A percentile compares a stretch with the other conserved stretches of the same genome.
phyloP scores from a whole-genome alignment of 108 stramenopile species.

The Discostella pseudostelligera region DNA sequence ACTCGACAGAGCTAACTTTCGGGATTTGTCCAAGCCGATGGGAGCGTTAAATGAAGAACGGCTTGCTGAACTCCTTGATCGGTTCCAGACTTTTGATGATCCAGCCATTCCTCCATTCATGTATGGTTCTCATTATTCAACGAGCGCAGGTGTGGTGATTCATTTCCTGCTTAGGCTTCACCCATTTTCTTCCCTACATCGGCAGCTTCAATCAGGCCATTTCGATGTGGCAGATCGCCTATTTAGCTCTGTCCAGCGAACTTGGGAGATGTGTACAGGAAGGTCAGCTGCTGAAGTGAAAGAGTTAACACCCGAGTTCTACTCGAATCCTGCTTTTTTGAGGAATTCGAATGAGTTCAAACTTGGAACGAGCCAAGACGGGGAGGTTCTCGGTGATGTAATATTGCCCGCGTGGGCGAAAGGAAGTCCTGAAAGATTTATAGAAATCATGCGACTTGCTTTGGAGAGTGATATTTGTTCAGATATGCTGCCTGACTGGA shows the following conservation, averaged over 20 bases:
- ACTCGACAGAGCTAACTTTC: constrained; percentile 71
- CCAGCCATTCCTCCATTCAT: constrained; percentile 94
- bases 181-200: constrained; percentile 90
- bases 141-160: constrained; percentile 94
- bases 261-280: constrained; percentile 93
- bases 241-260: constrained; percentile 90
- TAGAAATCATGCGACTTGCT: constrained; percentile 85
- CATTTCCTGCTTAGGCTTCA: constrained; percentile 96
- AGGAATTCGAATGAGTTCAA: constrained; percentile 88
- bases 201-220: constrained; percentile 92
- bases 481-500: constrained; percentile 94
- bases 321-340: constrained; percentile 89
- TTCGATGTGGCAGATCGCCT: constrained; percentile 98
- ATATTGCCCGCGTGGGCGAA: constrained; percentile 97
- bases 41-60: constrained; percentile 94
- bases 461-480: constrained; percentile 90
- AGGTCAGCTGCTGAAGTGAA: constrained; percentile 90
- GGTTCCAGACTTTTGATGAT: constrained; percentile 92
- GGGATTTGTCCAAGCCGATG: constrained; percentile 94
- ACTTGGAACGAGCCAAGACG: constrained; percentile 94
- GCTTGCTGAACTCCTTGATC: constrained; percentile 87
- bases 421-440: constrained; percentile 86
- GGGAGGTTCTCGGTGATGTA: constrained; percentile 92
- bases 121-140: constrained; percentile 98
- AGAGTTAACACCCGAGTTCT: constrained; percentile 97